Evolutionary conservation across 2,329 filamentous ascomycete genomes (phyloP).

Genomic region (Penicillium italicum): DNA sequence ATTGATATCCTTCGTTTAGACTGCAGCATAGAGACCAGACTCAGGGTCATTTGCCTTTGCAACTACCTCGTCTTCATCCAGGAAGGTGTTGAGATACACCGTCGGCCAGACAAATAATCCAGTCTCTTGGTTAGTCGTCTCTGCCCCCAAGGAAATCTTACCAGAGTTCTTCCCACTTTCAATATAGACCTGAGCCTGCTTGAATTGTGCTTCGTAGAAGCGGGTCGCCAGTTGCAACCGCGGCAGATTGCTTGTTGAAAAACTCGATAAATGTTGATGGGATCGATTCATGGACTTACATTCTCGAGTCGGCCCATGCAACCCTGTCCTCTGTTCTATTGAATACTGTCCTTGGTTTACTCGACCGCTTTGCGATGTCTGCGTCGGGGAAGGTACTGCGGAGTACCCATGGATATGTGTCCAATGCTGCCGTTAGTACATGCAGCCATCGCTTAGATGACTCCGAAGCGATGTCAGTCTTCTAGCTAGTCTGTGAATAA

Average conservation of each 20-base stretch:
- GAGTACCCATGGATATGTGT: too few relatives aligned
- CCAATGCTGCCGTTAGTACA: background rate
- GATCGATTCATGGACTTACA: slow-evolving; percentile 70
- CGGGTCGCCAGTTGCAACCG: background rate
- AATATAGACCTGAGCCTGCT: slow-evolving; percentile 70
- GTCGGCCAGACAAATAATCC: slow-evolving; percentile 88
- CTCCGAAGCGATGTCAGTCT: too few relatives aligned
- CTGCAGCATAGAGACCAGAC: too few relatives aligned
- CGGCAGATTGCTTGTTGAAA: background rate
- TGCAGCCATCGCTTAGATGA: background rate
- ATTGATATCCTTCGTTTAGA: slow-evolving; percentile 50
- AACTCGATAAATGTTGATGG: slow-evolving; percentile 67
- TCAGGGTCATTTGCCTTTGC: slow-evolving; percentile 60
- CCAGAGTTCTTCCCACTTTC: slow-evolving; percentile 63
- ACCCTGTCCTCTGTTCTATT: slow-evolving; percentile 58
- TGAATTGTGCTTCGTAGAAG: slow-evolving; percentile 65
- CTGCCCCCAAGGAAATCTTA: slow-evolving; percentile 61
- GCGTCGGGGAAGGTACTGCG: slow-evolving; percentile 55
- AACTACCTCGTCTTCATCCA: slow-evolving; percentile 67
- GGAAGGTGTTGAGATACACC: slow-evolving; percentile 73
- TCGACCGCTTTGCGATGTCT: slow-evolving; percentile 62
- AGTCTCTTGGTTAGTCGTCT: slow-evolving; percentile 57
- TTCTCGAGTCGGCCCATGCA: slow-evolving; percentile 58
- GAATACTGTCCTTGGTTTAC: slow-evolving; percentile 54
- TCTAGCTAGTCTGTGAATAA: background rate